Base-by-base conservation (phyloP, 108 stramenopile genomes). In the Cylindrotheca closterium region DNA sequence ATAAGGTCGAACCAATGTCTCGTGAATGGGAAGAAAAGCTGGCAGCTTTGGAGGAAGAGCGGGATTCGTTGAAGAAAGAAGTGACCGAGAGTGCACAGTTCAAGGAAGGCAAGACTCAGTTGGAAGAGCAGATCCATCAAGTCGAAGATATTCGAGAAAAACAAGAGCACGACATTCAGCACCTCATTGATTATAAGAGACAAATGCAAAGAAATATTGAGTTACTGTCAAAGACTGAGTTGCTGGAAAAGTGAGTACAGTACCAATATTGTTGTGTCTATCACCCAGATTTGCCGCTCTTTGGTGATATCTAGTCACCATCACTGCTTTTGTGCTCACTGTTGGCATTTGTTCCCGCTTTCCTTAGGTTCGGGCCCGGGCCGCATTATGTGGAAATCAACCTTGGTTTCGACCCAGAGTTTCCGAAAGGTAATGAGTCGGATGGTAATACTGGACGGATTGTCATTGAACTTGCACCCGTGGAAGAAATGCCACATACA, bases 401-500 rank as follows among this genome's bases (percentile, higher is more conserved):
- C 60, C 50, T 94, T 0, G 84, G 75, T 32, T 81, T 86, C 50
- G 69, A 67, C 45, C 66, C 57, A n/a, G 37, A 70, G 21, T 55
- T 58, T 63, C 69, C 57, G 29, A 10, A 50, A 4, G 54, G 65
- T 25, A 37, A 57, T 29, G 47, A 71, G 26, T 65, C 61, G 55
- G 70, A 72, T 1, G 62, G 51, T 26, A 68, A 70, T 10, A 60
- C 64, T 1, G 75, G 77, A n/a, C 21, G 22, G 33, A 60, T 92
- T 49, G 46, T 78, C 33, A 56, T 89, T 30, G 91, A 93, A 78
- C 54, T 87, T 56, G 88, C 89, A 32, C 82, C 86, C 21, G 63
- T 81, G 4, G 78, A 87, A 3, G 61, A 76, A 26, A 87, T 96
- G 88, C 92, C 95, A 10, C 86, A 91, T 48, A 62, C 82, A 2